A percentile compares a stretch with the other conserved stretches of the same genome.
phyloP scores from a whole-genome alignment of 371 early-diverging fungal genomes.

The Encephalitozoon cuniculi region DNA sequence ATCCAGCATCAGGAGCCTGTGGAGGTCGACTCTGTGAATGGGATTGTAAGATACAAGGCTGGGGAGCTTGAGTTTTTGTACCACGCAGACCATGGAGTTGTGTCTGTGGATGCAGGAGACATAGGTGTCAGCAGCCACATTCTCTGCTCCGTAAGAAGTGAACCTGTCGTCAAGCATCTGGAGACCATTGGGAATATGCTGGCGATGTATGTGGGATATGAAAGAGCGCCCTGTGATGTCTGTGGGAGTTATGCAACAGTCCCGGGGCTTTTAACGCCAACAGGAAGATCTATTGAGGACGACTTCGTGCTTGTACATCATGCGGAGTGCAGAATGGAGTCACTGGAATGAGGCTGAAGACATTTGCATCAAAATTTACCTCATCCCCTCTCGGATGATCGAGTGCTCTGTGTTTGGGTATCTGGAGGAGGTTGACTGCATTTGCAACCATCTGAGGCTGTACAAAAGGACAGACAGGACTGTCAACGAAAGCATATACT shows the following conservation, averaged over 20 bases:
- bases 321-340: not conserved
- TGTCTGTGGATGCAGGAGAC: slow-evolving; percentile 2
- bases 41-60: not conserved
- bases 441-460: not conserved
- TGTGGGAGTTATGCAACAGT: not conserved
- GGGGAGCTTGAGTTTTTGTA: not conserved
- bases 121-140: not conserved
- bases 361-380: not conserved
- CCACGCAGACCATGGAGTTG: not conserved
- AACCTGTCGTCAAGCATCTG: not conserved
- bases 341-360: not conserved
- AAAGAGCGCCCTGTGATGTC: not conserved
- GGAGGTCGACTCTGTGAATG: not conserved
- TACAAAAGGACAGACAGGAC: not conserved
- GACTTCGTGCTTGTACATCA: not conserved
- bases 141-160: not conserved
- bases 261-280: not conserved
- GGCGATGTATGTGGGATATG: not conserved
- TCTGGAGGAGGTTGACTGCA: not conserved
- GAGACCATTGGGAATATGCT: not conserved
- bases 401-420: slow-evolving; percentile 4
- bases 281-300: not conserved
- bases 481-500: not conserved
- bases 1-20: not conserved
- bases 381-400: not conserved